phyloP scores from a whole-genome alignment of 352 stramenopile genomes.

The Phytophthora vignae region DNA sequence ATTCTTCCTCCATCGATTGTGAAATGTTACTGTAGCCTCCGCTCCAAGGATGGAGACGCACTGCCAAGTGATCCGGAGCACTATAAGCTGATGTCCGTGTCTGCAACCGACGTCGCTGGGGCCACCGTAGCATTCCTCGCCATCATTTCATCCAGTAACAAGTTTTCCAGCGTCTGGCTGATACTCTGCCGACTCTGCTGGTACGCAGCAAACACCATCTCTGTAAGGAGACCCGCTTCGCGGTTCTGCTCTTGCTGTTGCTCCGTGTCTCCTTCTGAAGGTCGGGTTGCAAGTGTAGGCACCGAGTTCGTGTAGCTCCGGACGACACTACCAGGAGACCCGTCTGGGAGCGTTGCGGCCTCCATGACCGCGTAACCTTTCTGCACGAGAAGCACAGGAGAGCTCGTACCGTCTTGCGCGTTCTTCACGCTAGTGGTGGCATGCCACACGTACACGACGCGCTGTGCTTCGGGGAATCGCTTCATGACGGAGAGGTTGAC shows the following conservation, averaged over 20 bases:
- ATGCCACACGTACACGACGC: constrained; percentile 30
- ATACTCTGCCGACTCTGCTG: constrained; percentile 40
- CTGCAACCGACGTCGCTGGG: constrained; percentile 14
- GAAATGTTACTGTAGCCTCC: no score
- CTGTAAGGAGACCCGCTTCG: constrained; percentile 39
- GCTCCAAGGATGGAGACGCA: no score
- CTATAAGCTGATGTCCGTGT: constrained; percentile 18
- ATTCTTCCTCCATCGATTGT: no score
- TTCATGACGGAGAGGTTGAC: constrained; percentile 27
- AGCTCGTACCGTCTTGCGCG: not conserved
- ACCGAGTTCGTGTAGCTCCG: constrained; percentile 41
- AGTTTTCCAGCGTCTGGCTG: constrained; percentile 44
- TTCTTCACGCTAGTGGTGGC: constrained; percentile 17
- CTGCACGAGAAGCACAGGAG: constrained; percentile 30
- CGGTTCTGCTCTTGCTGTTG: constrained; percentile 31
- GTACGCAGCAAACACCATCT: constrained; percentile 42
- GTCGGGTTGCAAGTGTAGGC: constrained; percentile 26
- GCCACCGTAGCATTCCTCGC: constrained; percentile 18
- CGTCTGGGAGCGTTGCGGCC: constrained; percentile 29
- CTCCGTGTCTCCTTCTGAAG: constrained; percentile 9
- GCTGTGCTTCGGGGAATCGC: constrained; percentile 23
- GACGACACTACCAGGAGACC: constrained; percentile 27
- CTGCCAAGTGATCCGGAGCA: no score
- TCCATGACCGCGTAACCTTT: constrained; percentile 32
- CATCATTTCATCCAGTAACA: constrained; percentile 46